Evolutionary conservation across 2,329 filamentous ascomycete genomes (phyloP).

Genomic region (Calonectria naviculata): DNA sequence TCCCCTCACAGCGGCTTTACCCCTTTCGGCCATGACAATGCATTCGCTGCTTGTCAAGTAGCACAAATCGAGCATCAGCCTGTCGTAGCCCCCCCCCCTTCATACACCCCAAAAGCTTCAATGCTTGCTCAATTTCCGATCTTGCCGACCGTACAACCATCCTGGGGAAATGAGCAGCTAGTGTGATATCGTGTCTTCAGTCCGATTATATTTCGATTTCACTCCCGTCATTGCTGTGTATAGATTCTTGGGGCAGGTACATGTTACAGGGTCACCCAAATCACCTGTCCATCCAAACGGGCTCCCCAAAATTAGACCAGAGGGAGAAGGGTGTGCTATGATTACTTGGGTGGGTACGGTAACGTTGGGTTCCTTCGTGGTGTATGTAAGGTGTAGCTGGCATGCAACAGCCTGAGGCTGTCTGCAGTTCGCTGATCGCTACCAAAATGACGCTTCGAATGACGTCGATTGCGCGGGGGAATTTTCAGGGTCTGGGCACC

Average conservation of each 20-base stretch:
- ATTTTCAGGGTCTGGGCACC: slow-evolving; percentile 31
- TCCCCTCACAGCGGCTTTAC: not conserved
- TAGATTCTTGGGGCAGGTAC: not conserved
- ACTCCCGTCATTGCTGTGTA: not conserved
- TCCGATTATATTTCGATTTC: not conserved
- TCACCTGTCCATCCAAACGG: not conserved
- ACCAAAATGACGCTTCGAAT: slow-evolving; percentile 12
- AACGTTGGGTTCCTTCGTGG: not conserved
- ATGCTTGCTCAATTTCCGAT: not conserved
- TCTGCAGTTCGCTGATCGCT: slow-evolving; percentile 33
- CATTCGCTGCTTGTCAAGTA: not conserved
- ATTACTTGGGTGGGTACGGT: slow-evolving; percentile 5
- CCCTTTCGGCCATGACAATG: not conserved
- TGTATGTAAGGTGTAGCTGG: not conserved
- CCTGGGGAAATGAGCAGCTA: not conserved
- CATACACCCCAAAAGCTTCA: not conserved
- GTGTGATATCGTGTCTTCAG: not conserved
- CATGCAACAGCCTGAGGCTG: not conserved
- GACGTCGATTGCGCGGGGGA: slow-evolving; percentile 28
- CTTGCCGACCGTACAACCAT: not conserved
- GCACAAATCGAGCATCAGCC: not conserved
- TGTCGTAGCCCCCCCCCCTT: not conserved
- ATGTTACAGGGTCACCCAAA: not conserved
- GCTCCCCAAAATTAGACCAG: not conserved
- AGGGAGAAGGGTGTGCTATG: not conserved